These are phyloP conservation scores for Patellaria atrata DNA, from an alignment of 495 filamentous ascomycete genomes.

Conservation along the genomic window DNA sequence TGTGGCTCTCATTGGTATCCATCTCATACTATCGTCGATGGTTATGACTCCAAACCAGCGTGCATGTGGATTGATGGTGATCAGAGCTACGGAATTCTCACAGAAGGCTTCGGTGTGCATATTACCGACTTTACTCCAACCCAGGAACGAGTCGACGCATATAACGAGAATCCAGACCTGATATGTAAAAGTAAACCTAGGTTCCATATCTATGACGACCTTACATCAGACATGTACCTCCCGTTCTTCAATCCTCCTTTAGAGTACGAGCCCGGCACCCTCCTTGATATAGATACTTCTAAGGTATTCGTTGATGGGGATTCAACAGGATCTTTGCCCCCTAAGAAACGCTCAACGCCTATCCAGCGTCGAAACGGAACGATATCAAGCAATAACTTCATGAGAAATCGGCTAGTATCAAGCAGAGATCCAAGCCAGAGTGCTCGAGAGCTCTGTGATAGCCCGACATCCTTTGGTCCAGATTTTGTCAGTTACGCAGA, in stretches of 20 bases:
- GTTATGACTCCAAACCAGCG: not conserved
- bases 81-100: conserved; percentile 3
- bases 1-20: not conserved
- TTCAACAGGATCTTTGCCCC: no score
- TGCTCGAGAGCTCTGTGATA: conserved; percentile 5
- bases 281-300: not conserved
- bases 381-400: no score
- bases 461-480: conserved; percentile 1
- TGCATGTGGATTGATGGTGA: conserved; percentile 10
- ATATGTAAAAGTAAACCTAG: conserved; percentile 2
- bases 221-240: not conserved
- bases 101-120: conserved; percentile 6
- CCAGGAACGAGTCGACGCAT: conserved; percentile 2
- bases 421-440: conserved; percentile 1
- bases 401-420: no score
- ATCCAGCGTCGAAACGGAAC: no score
- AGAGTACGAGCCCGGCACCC: not conserved
- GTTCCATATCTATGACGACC: conserved; percentile 1
- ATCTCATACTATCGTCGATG: not conserved
- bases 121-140: conserved; percentile 5
- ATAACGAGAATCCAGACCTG: conserved; percentile 4
- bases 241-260: not conserved
- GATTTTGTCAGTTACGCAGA: conserved; percentile 5
- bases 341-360: no score
- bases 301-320: no score